A percentile compares a stretch with the other conserved stretches of the same genome.
Evolutionary conservation across 2,329 filamentous ascomycete genomes (phyloP).

Genomic region (Trichoderma citrinoviride): DNA sequence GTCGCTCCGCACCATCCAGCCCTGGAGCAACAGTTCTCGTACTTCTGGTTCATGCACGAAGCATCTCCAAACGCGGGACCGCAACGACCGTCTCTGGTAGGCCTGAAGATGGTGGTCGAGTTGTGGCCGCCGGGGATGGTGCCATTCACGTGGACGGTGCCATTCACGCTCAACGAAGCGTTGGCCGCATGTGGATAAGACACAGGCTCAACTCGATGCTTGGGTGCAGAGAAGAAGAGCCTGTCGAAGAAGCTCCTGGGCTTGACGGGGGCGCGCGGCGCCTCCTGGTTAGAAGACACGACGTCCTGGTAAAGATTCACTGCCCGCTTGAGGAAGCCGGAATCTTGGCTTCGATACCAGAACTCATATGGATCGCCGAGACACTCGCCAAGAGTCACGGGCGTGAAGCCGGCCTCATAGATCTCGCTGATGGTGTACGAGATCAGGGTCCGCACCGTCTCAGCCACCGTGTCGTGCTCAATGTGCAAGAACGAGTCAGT

Average conservation of each 20-base stretch:
- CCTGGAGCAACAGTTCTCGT: conserved; percentile 32
- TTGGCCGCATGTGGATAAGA: too few relatives aligned
- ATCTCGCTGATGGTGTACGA: conserved; percentile 44
- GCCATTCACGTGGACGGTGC: too few relatives aligned
- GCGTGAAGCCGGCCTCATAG: conserved; percentile 40
- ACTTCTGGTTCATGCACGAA: conserved; percentile 29
- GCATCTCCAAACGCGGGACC: conserved; percentile 27
- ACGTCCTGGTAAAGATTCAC: not conserved
- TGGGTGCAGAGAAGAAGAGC: too few relatives aligned
- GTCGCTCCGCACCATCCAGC: conserved; percentile 40
- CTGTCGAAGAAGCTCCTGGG: too few relatives aligned
- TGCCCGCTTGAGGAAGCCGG: not conserved
- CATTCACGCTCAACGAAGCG: too few relatives aligned
- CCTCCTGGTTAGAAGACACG: too few relatives aligned
- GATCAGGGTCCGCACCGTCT: conserved; percentile 44
- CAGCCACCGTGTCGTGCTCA: conserved; percentile 50
- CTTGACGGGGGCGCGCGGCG: too few relatives aligned
- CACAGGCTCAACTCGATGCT: too few relatives aligned
- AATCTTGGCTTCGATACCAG: conserved; percentile 47
- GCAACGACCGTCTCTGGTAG: conserved; percentile 30
- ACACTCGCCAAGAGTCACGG: conserved; percentile 52
- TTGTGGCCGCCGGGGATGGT: too few relatives aligned
- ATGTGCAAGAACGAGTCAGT: conserved; percentile 49
- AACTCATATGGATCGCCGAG: conserved; percentile 49
- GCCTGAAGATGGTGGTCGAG: not conserved